Evolutionary conservation across 202 grass and related monocot genomes (phyloP), one percentile per base, ranked within the genome.

Genomic region (Saccharum hybrid): DNA sequence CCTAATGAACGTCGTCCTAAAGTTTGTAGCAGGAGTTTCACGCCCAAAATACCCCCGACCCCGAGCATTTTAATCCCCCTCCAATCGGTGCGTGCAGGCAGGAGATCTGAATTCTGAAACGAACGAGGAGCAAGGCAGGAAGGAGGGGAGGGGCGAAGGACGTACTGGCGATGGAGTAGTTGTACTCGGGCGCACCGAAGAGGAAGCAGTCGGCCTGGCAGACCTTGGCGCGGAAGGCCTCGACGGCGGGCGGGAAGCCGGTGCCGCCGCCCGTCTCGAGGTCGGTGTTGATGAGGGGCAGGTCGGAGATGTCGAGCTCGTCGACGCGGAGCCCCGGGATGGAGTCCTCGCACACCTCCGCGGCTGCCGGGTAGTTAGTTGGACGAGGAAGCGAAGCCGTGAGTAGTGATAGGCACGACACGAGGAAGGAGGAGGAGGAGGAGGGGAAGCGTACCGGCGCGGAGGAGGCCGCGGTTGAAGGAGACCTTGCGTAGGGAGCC

Each of bases 181-280:
- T 96, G 84, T 91, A 88, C 85, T 96, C 93, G 4, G 93, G 88
- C 5, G 93, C 88, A n/a, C 83, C 88, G 74, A 96, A 89, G 43
- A 93, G 88, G 77, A 90, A 77, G 81, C 85, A 85, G 79, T 96
- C 90, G 2, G 90, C 93, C 71, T 46, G 38, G 60, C 72, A 49
- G 77, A 96, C 84, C 61, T 76, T 90, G n/a, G 77, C 59, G 52
- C 93, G 88, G 86, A 96, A 96, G 63, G 81, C 86, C 81, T 96
- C 90, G 57, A 96, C 93, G 34, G 82, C 62, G 61, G 90, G 80
- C 28, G 93, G 93, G 81, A 77, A 96, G 0, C 90, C 75, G 43
- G 83, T 88, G 14, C 88, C 82, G 56, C 84, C 88, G 14, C 85
- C 15, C 19, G 77, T 83, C 84, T 92, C 90, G 68, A 96, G 93